A percentile compares a stretch with the other conserved stretches of the same genome.
Evolutionary conservation across 306 rosid genomes (phyloP).

Genomic region (Rosa rugosa): DNA sequence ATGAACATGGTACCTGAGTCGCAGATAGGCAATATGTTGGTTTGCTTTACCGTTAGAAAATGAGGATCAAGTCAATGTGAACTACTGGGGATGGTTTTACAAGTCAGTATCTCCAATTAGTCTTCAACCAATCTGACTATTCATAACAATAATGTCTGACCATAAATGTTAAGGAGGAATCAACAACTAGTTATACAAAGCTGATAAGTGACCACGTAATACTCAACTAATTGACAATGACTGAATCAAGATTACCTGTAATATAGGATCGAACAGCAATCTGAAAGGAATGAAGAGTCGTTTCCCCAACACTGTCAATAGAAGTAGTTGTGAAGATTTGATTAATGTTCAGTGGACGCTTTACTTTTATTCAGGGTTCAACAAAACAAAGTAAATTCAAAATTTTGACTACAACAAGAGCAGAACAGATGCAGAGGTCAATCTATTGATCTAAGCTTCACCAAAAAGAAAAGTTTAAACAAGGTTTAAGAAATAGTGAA

Average conservation of each 20-base stretch:
- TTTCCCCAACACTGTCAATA: neutral
- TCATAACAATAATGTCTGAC: neutral
- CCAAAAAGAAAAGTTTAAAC: neutral
- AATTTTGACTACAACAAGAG: neutral
- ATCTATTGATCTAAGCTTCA: neutral
- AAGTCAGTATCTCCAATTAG: neutral
- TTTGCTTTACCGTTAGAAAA: neutral
- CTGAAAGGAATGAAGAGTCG: neutral
- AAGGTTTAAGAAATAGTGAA: neutral
- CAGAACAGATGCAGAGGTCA: neutral
- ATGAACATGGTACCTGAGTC: neutral
- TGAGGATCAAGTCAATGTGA: neutral
- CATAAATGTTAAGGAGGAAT: neutral
- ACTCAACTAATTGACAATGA: neutral
- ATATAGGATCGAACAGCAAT: neutral
- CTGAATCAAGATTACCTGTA: neutral
- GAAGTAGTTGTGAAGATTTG: neutral
- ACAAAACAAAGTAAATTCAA: neutral
- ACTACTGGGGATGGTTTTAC: conserved; percentile 5
- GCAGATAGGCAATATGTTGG: neutral
- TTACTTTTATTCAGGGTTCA: neutral
- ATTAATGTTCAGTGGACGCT: neutral
- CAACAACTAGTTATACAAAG: neutral
- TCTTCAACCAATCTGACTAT: neutral
- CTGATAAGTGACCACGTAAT: neutral